Evolutionary conservation across 2,329 filamentous ascomycete genomes (phyloP).

Genomic region (Alternaria consortialis): DNA sequence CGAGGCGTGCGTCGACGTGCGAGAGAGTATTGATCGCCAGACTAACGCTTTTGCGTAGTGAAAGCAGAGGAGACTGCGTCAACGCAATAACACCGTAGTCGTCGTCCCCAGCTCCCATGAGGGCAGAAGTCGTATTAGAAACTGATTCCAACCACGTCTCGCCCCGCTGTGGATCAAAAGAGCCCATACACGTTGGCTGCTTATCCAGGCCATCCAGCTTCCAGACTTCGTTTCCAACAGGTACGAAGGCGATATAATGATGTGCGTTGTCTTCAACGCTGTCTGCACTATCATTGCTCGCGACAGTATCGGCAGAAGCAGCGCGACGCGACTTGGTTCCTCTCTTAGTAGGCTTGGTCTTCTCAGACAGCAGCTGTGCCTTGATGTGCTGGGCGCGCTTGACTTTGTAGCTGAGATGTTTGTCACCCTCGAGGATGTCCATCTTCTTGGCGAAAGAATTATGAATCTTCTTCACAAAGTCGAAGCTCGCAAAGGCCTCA

Average conservation of each 20-base stretch:
- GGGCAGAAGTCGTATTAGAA: constrained; percentile 68
- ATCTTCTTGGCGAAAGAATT: constrained; percentile 82
- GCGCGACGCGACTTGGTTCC: constrained; percentile 52
- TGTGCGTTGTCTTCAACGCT: constrained; percentile 70
- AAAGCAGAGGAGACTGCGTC: constrained; percentile 69
- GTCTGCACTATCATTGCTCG: constrained; percentile 54
- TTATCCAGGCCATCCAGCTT: constrained; percentile 85
- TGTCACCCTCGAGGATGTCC: constrained; percentile 72
- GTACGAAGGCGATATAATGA: constrained; percentile 91
- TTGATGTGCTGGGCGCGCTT: constrained; percentile 43
- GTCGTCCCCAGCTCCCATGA: constrained; percentile 73
- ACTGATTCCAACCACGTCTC: constrained; percentile 74
- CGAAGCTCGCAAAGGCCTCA: constrained; percentile 75
- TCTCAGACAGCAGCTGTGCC: constrained; percentile 22
- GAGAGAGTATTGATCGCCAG: constrained; percentile 58
- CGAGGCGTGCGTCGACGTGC: constrained; percentile 53
- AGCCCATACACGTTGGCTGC: constrained; percentile 69
- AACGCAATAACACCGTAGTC: constrained; percentile 83
- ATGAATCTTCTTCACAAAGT: constrained; percentile 81
- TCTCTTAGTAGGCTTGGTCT: constrained; percentile 49
- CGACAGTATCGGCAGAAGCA: constrained; percentile 30
- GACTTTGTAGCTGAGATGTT: constrained; percentile 71
- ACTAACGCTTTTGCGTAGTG: constrained; percentile 56
- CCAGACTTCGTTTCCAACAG: constrained; percentile 78
- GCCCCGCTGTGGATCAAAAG: constrained; percentile 43